phyloP scores from a whole-genome alignment of 768 basidiomycete genomes.

The Termitomyces sp. region DNA sequence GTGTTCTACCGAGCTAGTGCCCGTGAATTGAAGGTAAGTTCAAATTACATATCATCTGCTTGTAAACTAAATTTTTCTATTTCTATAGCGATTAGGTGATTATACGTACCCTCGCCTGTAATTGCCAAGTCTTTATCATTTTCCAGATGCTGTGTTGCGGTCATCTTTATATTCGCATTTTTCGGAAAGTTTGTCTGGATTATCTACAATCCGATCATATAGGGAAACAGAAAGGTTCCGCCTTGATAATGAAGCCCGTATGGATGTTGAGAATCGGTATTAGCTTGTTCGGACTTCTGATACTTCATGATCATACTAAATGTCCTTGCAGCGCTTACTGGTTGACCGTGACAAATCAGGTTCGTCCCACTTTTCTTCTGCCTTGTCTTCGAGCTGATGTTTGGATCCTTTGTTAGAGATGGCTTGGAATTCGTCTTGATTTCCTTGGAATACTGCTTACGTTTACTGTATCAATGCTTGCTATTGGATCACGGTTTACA shows the following conservation, averaged over 20 bases:
- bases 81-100: conserved; percentile 45
- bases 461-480: conserved; percentile 73
- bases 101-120: conserved; percentile 9
- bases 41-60: background rate
- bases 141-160: conserved; percentile 72
- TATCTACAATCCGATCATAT: conserved; percentile 86
- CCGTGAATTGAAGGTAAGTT: conserved; percentile 70
- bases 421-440: conserved; percentile 90
- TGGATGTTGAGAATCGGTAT: conserved; percentile 81
- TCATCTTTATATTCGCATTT: conserved; percentile 89
- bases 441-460: conserved; percentile 68
- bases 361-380: conserved; percentile 14
- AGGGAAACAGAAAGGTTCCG: conserved; percentile 74
- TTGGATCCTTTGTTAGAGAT: conserved; percentile 40
- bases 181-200: conserved; percentile 82
- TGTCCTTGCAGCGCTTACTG: conserved; percentile 60
- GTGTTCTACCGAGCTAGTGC: conserved; percentile 83
- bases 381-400: background rate
- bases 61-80: background rate
- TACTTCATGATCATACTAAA: background rate
- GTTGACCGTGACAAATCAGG: conserved; percentile 81
- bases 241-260: conserved; percentile 62
- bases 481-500: conserved; percentile 65
- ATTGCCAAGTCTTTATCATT: background rate
- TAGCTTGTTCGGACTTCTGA: background rate